Evolutionary conservation across 163 green algal genomes (phyloP).

Genomic region (Scenedesmus sp.): DNA sequence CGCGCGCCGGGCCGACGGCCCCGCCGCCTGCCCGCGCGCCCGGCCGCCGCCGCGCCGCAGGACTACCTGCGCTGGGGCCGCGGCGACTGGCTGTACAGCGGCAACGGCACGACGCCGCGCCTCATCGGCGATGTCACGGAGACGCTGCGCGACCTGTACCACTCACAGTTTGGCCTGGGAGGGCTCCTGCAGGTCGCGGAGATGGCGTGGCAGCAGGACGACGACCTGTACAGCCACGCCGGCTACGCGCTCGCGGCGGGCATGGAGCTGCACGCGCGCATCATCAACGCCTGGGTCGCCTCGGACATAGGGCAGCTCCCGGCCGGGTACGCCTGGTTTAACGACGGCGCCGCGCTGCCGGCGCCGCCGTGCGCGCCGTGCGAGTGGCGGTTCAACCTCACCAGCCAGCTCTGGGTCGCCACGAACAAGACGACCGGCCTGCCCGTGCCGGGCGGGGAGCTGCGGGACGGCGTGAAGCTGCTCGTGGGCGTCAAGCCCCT

Average conservation of each 20-base stretch:
- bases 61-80: slow-evolving; percentile 22
- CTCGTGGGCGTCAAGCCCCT: slow-evolving; percentile 20
- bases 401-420: slow-evolving; percentile 15
- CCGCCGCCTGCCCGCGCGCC: too few species aligned
- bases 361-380: too few species aligned
- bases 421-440: not conserved
- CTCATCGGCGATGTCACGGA: not conserved
- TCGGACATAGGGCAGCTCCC: not conserved
- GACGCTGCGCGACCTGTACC: slow-evolving; percentile 37
- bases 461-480: slow-evolving; percentile 35
- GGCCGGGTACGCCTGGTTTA: not conserved
- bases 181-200: slow-evolving; percentile 7
- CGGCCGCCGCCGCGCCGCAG: not conserved
- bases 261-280: slow-evolving; percentile 38
- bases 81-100: not conserved
- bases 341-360: not conserved
- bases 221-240: not conserved
- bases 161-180: slow-evolving; percentile 18
- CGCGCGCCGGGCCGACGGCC: too few species aligned
- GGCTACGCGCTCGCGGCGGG: slow-evolving; percentile 12
- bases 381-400: slow-evolving; percentile 16
- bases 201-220: slow-evolving; percentile 11
- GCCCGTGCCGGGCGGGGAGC: not conserved
- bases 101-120: too few species aligned
- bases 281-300: slow-evolving; percentile 21